phyloP scores from a whole-genome alignment of 108 stramenopile species.

The Bacterosira constricta region DNA sequence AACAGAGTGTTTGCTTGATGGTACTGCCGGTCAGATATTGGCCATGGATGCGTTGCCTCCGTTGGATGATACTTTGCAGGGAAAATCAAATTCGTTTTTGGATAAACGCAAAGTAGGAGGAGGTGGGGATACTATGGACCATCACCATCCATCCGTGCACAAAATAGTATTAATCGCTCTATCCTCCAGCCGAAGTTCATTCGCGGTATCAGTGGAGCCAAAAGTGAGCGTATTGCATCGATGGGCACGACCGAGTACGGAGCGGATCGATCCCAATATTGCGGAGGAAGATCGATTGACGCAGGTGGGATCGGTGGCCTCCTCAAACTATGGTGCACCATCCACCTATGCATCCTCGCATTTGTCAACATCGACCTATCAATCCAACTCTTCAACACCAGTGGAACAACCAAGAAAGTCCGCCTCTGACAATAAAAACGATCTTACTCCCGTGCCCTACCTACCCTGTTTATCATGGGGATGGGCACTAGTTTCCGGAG shows the following conservation, averaged over 20 bases:
- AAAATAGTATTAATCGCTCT: conserved; percentile 76
- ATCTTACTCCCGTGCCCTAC: conserved; percentile 26
- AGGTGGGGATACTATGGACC: no score
- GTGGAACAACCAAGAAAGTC: no score
- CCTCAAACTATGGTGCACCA: conserved; percentile 5
- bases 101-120: neutral
- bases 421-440: neutral
- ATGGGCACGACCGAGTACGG: conserved; percentile 70
- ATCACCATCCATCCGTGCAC: conserved; percentile 18
- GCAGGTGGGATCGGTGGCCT: conserved; percentile 1
- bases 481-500: conserved; percentile 83
- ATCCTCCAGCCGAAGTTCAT: conserved; percentile 81
- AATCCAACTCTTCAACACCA: neutral
- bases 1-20: conserved; percentile 90
- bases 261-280: conserved; percentile 41
- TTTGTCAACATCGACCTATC: conserved; percentile 33
- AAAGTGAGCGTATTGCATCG: conserved; percentile 79
- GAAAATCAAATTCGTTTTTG: neutral
- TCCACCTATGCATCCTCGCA: conserved; percentile 22
- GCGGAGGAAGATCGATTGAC: conserved; percentile 26
- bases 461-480: conserved; percentile 89
- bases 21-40: conserved; percentile 83
- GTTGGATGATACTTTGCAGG: conserved; percentile 19
- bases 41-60: conserved; percentile 76
- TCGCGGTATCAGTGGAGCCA: conserved; percentile 88